These are phyloP conservation scores for Fusarium stilboides DNA, from an alignment of 2,329 filamentous ascomycete genomes.

Conservation along the genomic window DNA sequence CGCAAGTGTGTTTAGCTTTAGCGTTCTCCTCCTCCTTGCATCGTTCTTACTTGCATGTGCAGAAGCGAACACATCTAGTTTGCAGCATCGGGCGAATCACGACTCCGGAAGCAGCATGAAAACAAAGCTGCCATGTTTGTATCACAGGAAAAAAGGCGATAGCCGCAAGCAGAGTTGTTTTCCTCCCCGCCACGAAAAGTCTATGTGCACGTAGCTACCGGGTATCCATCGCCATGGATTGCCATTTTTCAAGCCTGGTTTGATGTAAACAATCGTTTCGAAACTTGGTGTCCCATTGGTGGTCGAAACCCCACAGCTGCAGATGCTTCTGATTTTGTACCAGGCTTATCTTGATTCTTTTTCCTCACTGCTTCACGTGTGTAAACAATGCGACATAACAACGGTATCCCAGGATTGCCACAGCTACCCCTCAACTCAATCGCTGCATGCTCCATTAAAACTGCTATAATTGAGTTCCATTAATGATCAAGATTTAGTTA, in stretches of 20 bases:
- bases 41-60: constrained; percentile 47
- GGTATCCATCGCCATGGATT: constrained; percentile 31
- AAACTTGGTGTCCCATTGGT: constrained; percentile 25
- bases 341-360: constrained; percentile 30
- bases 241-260: constrained; percentile 12
- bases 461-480: constrained; percentile 17
- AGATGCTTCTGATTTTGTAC: constrained; percentile 18
- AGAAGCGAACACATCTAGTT: constrained; percentile 25
- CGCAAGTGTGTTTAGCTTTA: constrained; percentile 34
- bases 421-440: constrained; percentile 30
- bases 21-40: constrained; percentile 40
- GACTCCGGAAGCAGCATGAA: constrained; percentile 24
- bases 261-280: constrained; percentile 40
- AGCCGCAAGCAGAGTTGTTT: constrained; percentile 41
- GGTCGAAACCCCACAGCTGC: constrained; percentile 9
- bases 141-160: constrained; percentile 9
- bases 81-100: constrained; percentile 38
- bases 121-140: constrained; percentile 29
- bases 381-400: constrained; percentile 43
- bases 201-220: constrained; percentile 29
- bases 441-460: constrained; percentile 11
- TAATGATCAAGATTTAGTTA: constrained; percentile 10
- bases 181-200: constrained; percentile 15
- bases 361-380: constrained; percentile 25
- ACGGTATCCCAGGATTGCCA: constrained; percentile 26